Conservation (phyloP, 1,284 basidiomycete species). For the Cryptococcus floricola region DNA sequence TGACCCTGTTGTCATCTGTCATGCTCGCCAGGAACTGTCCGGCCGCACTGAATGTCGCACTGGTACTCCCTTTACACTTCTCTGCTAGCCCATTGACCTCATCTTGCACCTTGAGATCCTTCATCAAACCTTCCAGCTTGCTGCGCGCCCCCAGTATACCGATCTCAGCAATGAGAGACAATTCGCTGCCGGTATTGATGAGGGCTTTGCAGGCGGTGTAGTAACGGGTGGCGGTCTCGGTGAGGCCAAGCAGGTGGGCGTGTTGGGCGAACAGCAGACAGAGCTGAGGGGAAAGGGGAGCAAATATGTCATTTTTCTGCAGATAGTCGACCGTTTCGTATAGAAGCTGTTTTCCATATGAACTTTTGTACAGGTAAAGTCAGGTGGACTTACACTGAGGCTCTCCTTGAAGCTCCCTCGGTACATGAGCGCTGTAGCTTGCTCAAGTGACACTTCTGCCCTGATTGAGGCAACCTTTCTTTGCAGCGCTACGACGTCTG, state of each 20-base stretch:
- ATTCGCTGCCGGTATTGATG: conserved; percentile 32
- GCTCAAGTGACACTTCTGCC: conserved; percentile 39
- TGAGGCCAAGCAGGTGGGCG: conserved; percentile 29
- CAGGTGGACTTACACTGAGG: conserved; percentile 20
- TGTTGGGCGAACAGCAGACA: conserved; percentile 37
- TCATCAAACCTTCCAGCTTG: conserved; percentile 9
- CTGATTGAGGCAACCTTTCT: conserved; percentile 22
- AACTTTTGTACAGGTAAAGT: background rate
- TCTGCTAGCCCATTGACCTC: conserved; percentile 23
- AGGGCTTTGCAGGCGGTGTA: conserved; percentile 27
- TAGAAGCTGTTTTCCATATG: conserved; percentile 14
- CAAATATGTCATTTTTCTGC: conserved; percentile 19
- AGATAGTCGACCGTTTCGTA: conserved; percentile 15
- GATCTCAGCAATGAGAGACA: conserved; percentile 33
- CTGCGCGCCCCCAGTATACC: conserved; percentile 23
- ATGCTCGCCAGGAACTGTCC: conserved; percentile 34
- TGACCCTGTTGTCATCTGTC: conserved; percentile 28
- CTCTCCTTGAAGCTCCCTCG: conserved; percentile 25
- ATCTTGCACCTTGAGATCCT: background rate
- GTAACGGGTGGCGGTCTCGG: conserved; percentile 23
- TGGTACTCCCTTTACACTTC: conserved; percentile 30
- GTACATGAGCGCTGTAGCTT: conserved; percentile 29
- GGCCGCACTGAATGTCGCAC: conserved; percentile 26
- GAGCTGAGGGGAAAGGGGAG: conserved; percentile 27
- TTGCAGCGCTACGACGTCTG: conserved; percentile 14